Evolutionary conservation across 176 grass and related monocot species (phyloP).

Genomic region (Rhynchospora pubera): DNA sequence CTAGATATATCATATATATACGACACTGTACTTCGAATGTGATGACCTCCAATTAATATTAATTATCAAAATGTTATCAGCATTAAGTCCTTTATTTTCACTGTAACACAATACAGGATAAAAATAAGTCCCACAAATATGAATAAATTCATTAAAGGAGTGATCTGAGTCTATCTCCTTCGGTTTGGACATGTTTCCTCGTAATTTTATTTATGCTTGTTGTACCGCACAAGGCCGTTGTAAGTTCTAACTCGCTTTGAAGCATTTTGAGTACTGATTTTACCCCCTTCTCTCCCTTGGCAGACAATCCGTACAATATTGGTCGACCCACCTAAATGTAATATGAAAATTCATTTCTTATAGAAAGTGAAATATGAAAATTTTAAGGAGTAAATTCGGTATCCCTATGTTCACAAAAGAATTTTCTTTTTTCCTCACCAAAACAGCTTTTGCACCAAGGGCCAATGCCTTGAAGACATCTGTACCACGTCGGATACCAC

Average conservation of each 20-base stretch:
- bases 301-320: constrained; percentile 62
- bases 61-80: too few species aligned
- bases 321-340: constrained; percentile 58
- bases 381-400: background rate
- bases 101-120: too few species aligned
- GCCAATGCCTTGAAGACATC: constrained; percentile 83
- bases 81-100: too few species aligned
- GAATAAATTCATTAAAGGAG: constrained; percentile 27
- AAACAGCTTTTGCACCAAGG: constrained; percentile 58
- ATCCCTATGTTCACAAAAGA: background rate
- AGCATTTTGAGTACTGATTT: constrained; percentile 72
- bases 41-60: too few species aligned
- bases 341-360: background rate
- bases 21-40: too few species aligned
- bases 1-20: too few species aligned
- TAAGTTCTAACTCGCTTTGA: constrained; percentile 52
- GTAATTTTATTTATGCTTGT: constrained; percentile 44
- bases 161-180: constrained; percentile 50
- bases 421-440: constrained; percentile 34
- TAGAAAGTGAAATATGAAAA: background rate
- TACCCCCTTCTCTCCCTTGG: constrained; percentile 52
- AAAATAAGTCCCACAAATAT: background rate
- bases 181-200: constrained; percentile 42
- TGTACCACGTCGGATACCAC: constrained; percentile 70
- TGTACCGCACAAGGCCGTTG: constrained; percentile 76